phyloP scores from a whole-genome alignment of 176 grass and related monocot genomes.

The Luzula sylvatica region DNA sequence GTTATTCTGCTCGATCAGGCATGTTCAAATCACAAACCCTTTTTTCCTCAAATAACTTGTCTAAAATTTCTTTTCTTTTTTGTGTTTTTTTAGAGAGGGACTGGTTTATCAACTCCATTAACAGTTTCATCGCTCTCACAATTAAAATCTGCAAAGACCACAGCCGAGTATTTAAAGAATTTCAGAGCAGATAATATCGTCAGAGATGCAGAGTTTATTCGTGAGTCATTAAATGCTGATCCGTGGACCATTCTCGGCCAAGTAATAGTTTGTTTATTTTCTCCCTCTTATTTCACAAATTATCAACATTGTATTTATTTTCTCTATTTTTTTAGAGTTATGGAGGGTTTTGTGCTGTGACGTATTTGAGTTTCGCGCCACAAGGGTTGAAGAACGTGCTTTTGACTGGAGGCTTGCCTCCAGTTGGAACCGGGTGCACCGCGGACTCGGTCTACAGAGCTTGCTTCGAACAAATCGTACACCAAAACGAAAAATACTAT shows the following conservation, averaged over 20 bases:
- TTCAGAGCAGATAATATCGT: constrained; percentile 96
- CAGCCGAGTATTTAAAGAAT: constrained; percentile 70
- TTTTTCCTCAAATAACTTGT: too few relatives aligned
- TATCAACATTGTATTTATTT: too few relatives aligned
- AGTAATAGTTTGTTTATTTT: constrained; percentile 59
- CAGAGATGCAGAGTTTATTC: constrained; percentile 85
- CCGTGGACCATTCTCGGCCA: constrained; percentile 90
- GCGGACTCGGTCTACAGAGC: constrained; percentile 77
- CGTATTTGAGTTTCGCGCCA: constrained; percentile 93
- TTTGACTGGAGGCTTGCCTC: constrained; percentile 86
- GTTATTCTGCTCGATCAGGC: constrained; percentile 83
- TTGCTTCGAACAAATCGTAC: constrained; percentile 71
- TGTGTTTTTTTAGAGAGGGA: constrained; percentile 45
- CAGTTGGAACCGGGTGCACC: constrained; percentile 54
- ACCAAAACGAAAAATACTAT: constrained; percentile 92
- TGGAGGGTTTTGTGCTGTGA: constrained; percentile 93
- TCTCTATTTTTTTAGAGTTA: constrained; percentile 52
- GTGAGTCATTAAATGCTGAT: constrained; percentile 43
- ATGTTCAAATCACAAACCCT: too few relatives aligned
- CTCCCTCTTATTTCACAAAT: constrained; percentile 7
- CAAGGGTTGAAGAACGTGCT: constrained; percentile 87
- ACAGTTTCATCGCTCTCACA: constrained; percentile 83
- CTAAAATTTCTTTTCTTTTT: neutral
- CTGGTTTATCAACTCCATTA: constrained; percentile 77
- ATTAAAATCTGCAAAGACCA: constrained; percentile 42